Evolutionary conservation across 1,139 yeast genomes (phyloP).

Genomic region (Pichiaceae sp.): DNA sequence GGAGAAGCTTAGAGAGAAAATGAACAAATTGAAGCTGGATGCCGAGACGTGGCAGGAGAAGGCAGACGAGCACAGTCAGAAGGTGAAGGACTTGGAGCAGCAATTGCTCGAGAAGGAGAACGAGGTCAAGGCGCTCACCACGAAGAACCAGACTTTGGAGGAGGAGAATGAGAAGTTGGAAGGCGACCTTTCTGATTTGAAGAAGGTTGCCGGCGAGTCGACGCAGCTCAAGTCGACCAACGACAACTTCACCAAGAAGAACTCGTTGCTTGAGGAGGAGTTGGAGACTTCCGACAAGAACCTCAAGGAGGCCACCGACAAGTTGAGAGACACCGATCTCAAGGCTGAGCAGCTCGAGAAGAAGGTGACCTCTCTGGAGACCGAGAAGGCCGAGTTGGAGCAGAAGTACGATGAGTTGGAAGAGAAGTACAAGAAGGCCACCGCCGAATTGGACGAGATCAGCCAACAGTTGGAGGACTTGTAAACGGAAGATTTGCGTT

Average conservation of each 20-base stretch:
- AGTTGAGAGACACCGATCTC: slow-evolving; percentile 92
- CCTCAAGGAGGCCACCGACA: slow-evolving; percentile 88
- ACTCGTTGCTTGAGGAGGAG: slow-evolving; percentile 87
- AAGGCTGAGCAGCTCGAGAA: slow-evolving; percentile 96
- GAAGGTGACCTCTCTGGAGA: slow-evolving; percentile 84
- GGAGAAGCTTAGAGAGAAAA: slow-evolving; percentile 41
- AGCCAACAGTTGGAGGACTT: slow-evolving; percentile 87
- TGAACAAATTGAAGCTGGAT: slow-evolving; percentile 84
- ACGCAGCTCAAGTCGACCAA: slow-evolving; percentile 82
- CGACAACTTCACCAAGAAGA: slow-evolving; percentile 88
- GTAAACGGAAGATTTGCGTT: slow-evolving; percentile 26
- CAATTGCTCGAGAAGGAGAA: slow-evolving; percentile 88
- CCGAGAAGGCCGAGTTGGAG: slow-evolving; percentile 90
- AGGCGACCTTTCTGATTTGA: slow-evolving; percentile 66
- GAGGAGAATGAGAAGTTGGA: slow-evolving; percentile 88
- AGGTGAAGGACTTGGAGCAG: slow-evolving; percentile 86
- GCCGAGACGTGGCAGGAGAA: slow-evolving; percentile 97
- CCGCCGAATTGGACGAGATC: slow-evolving; percentile 90
- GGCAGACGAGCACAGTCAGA: slow-evolving; percentile 76
- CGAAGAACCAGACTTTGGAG: slow-evolving; percentile 88
- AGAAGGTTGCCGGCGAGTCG: slow-evolving; percentile 89
- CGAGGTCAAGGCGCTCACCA: slow-evolving; percentile 85
- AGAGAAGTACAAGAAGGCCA: slow-evolving; percentile 71
- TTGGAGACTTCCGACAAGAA: slow-evolving; percentile 88
- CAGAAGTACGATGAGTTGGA: slow-evolving; percentile 84